A percentile compares a stretch with the other conserved stretches of the same genome.
Conservation (phyloP, 192 early-diverging fungal genomes). For the Coemansia sp. region DNA sequence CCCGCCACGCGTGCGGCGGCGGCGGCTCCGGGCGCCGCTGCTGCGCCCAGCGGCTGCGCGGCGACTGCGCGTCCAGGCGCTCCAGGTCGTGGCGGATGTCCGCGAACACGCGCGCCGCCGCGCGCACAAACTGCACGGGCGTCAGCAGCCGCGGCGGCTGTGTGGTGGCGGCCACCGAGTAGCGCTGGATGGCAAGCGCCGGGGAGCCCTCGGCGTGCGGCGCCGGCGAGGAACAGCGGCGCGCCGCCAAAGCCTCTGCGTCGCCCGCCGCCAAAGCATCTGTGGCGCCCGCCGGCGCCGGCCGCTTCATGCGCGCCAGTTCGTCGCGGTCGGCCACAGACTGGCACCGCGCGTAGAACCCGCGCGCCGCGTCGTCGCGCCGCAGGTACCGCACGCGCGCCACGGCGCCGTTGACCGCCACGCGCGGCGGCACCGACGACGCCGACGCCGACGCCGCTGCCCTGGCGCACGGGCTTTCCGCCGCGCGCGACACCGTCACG, state of each 20-base stretch:
- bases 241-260: background rate
- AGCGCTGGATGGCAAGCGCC: constrained; percentile 26
- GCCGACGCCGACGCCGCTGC: constrained; percentile 5
- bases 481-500: constrained; percentile 8
- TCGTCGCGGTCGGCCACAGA: constrained; percentile 18
- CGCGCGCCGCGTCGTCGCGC: constrained; percentile 15
- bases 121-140: constrained; percentile 19
- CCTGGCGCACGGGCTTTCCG: too few species aligned
- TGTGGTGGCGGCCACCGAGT: constrained; percentile 10
- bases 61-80: constrained; percentile 10
- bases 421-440: constrained; percentile 44
- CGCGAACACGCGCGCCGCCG: constrained; percentile 19
- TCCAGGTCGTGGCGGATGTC: constrained; percentile 30
- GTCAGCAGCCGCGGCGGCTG: constrained; percentile 6
- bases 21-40: background rate
- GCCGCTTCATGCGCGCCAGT: constrained; percentile 6
- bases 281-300: background rate
- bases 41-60: constrained; percentile 19
- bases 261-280: background rate
- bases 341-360: constrained; percentile 37
- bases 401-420: constrained; percentile 20
- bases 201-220: too few species aligned
- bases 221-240: too few species aligned
- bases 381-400: constrained; percentile 40
- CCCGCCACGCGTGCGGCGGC: background rate